A percentile compares a stretch with the other conserved stretches of the same genome.
Evolutionary conservation across 169 alveolate species (phyloP).

Genomic region (Perkinsus marinus): DNA sequence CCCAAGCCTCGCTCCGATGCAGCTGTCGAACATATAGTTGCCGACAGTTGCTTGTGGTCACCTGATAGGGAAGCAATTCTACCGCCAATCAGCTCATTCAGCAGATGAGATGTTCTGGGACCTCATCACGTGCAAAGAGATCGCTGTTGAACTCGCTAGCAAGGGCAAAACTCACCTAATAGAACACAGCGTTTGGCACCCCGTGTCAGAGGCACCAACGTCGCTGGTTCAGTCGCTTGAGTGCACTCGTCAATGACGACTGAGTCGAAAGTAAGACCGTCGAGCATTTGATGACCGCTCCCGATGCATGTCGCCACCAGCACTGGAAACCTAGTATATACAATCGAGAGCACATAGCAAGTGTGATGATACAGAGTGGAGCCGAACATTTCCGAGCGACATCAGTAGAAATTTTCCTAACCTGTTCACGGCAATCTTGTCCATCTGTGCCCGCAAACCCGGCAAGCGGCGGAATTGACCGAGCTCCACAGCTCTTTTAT

Average conservation of each 20-base stretch:
- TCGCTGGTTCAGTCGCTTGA: slow-evolving; percentile 57
- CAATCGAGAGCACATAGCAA: not conserved
- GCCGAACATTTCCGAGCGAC: too few species aligned
- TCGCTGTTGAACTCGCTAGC: too few species aligned
- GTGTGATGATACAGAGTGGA: too few species aligned
- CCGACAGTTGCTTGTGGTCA: slow-evolving; percentile 91
- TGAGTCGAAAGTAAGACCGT: slow-evolving; percentile 42
- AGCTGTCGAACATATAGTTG: slow-evolving; percentile 79
- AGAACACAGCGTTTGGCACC: slow-evolving; percentile 9
- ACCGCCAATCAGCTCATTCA: too few species aligned
- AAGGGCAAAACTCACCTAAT: not conserved
- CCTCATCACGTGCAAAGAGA: too few species aligned
- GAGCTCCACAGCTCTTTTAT: not conserved
- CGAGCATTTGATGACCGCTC: slow-evolving; percentile 58
- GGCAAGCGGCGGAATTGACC: not conserved
- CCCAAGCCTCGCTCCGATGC: slow-evolving; percentile 49
- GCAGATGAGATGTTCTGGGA: too few species aligned
- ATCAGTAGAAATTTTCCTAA: not conserved
- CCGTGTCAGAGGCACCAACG: slow-evolving; percentile 43
- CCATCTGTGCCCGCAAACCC: not conserved
- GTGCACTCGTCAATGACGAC: slow-evolving; percentile 71
- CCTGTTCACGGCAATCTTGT: not conserved
- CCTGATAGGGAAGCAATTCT: slow-evolving; percentile 55
- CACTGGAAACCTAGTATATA: not conserved
- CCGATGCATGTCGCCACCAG: slow-evolving; percentile 65